phyloP scores from a whole-genome alignment of 208 protist species.

The Acanthamoeba sp. region DNA sequence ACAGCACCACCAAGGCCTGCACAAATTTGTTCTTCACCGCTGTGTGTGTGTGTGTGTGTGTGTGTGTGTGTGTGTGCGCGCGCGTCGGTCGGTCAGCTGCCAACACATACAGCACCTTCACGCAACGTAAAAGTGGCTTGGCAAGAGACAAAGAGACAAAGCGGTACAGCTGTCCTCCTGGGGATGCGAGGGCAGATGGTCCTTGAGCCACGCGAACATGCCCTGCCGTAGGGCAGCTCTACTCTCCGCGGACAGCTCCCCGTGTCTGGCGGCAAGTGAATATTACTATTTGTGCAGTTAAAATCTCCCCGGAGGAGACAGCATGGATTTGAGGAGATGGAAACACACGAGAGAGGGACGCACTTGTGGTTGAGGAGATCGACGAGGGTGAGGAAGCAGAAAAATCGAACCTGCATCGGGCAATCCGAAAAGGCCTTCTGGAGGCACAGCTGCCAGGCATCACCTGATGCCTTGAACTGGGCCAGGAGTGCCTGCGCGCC shows the following conservation, averaged over 20 bases:
- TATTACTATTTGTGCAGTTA: not conserved
- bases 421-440: conserved; percentile 58
- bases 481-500: conserved; percentile 65
- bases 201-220: conserved; percentile 74
- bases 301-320: not conserved
- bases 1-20: conserved; percentile 80
- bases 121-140: no score
- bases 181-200: conserved; percentile 35
- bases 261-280: not conserved
- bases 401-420: conserved; percentile 78
- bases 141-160: no score
- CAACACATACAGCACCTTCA: not conserved
- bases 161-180: no score
- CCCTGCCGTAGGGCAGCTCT: not conserved
- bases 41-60: not conserved
- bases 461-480: conserved; percentile 13
- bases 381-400: conserved; percentile 79
- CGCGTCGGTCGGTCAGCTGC: not conserved
- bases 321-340: no score
- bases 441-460: conserved; percentile 80
- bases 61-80: no score
- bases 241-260: not conserved
- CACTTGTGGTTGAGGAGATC: conserved; percentile 76
- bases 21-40: conserved; percentile 83
- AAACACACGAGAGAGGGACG: not conserved